Percentiles rank a stretch among this genome's conserved stretches.
phyloP scores from a whole-genome alignment of 2,329 filamentous ascomycete species.

The Sporothrix phasma region DNA sequence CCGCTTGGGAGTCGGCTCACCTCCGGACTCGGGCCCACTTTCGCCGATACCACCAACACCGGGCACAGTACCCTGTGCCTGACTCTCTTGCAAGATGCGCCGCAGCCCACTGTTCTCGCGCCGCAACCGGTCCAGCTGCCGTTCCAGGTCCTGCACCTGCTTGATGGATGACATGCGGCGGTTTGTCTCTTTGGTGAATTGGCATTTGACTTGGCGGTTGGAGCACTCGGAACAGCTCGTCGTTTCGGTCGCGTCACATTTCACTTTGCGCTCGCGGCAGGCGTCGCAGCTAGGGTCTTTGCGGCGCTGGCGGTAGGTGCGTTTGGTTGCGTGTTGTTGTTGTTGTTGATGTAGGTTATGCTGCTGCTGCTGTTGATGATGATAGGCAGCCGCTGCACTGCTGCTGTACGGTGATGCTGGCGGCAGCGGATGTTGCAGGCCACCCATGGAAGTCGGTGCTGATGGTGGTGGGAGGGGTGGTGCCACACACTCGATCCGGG shows the following conservation, averaged over 20 bases:
- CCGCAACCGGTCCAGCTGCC: slow-evolving; percentile 71
- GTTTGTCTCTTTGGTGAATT: slow-evolving; percentile 99
- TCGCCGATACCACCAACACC: slow-evolving; percentile 21
- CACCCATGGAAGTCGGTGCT: not conserved
- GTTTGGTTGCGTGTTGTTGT: slow-evolving; percentile 61
- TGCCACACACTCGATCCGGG: not conserved
- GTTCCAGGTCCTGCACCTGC: slow-evolving; percentile 94
- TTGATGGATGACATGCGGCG: slow-evolving; percentile 98
- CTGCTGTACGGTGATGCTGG: not conserved
- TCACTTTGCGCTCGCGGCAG: slow-evolving; percentile 75
- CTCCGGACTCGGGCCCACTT: not conserved
- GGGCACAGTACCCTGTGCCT: slow-evolving; percentile 22
- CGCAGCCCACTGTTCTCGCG: slow-evolving; percentile 69
- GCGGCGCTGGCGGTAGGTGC: slow-evolving; percentile 85
- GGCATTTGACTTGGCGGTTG: slow-evolving; percentile 91
- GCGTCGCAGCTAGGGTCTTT: slow-evolving; percentile 98
- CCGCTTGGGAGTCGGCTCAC: slow-evolving; percentile 17
- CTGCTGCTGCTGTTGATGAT: slow-evolving; percentile 23
- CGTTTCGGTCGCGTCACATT: slow-evolving; percentile 94
- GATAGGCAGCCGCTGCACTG: slow-evolving; percentile 14
- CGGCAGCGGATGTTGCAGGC: not conserved
- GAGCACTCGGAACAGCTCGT: slow-evolving; percentile 96
- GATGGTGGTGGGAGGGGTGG: not conserved
- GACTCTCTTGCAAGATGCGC: slow-evolving; percentile 47
- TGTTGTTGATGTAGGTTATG: slow-evolving; percentile 9